Evolutionary conservation across 176 grass and related monocot genomes (phyloP), one percentile per base, ranked within the genome.

Genomic region (Avena atlantica): DNA sequence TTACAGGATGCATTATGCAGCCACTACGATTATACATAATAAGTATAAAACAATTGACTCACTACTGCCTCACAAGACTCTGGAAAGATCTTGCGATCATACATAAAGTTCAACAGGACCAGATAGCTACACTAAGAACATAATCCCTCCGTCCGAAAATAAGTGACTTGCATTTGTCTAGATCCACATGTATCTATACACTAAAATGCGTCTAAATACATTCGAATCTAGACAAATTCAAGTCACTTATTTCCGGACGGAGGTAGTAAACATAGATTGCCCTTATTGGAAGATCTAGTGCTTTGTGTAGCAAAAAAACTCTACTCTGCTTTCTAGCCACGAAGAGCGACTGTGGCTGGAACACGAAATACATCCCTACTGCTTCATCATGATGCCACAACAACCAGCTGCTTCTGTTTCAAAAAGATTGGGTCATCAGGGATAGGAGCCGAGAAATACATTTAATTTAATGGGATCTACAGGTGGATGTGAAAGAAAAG

Each of bases 371-470:
- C 24, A n/a, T 27, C 13, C 56, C 85, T 40, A 49, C 40, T 45
- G 70, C 53, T 61, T 53, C 82, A 70, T 70, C 11, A 53, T 16
- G 49, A 60, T 20, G 29, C 20, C 51, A 81, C 9, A 45, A 60
- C 13, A 6, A 76, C 4, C 14, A 37, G 24, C 60, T 81, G 51
- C 25, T 81, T 47, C 86, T 69, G 89, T 74, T 74, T 62, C 60
- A 51, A 55, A 76, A 70, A 44, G 14, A 77, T 85, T 21, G 70
- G 78, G 75, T 84, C 25, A 29, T 90, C 62, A 51, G 40, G 60
- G 76, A 40, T 51, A 9, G 5, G 19, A 63, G 85, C 9, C 19
- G 2, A 48, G 48, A 57, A 63, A 76, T 53, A 76, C 67, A 74
- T 81, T 20, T 61, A 7, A 74, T 81, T 20, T 61, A 7, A 82